phyloP scores from a whole-genome alignment of 2,329 filamentous ascomycete species.

The Aurifilum marmelostoma region DNA sequence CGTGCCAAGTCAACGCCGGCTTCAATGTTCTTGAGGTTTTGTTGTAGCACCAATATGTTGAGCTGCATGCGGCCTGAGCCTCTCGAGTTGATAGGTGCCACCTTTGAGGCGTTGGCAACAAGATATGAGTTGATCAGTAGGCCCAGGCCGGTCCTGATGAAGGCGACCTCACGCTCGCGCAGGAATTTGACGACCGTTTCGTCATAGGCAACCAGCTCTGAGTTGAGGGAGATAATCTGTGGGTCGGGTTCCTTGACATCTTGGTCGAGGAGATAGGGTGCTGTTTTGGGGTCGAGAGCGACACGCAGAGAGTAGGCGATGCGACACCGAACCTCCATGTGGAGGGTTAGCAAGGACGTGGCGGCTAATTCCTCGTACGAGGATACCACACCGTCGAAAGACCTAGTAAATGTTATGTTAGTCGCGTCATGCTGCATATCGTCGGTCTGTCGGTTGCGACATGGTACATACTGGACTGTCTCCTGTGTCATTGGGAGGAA shows the following conservation, averaged over 20 bases:
- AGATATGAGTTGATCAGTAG: slow-evolving; percentile 79
- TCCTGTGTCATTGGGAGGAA: slow-evolving; percentile 88
- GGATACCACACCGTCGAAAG: slow-evolving; percentile 84
- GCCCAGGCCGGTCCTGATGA: slow-evolving; percentile 77
- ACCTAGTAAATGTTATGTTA: slow-evolving; percentile 52
- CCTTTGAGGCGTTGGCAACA: slow-evolving; percentile 69
- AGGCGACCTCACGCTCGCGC: slow-evolving; percentile 69
- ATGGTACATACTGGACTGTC: slow-evolving; percentile 70
- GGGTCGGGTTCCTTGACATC: slow-evolving; percentile 78
- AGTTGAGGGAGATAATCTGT: slow-evolving; percentile 80
- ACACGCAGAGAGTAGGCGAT: slow-evolving; percentile 77
- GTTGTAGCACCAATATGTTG: slow-evolving; percentile 92
- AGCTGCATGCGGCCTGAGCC: slow-evolving; percentile 88
- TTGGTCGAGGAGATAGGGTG: slow-evolving; percentile 68
- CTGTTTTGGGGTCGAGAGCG: slow-evolving; percentile 62
- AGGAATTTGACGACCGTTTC: slow-evolving; percentile 77
- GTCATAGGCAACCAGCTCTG: slow-evolving; percentile 83
- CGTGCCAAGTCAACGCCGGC: slow-evolving; percentile 65
- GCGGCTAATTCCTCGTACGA: slow-evolving; percentile 81
- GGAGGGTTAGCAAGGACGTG: slow-evolving; percentile 80
- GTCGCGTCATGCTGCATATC: neutral
- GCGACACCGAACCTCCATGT: slow-evolving; percentile 85
- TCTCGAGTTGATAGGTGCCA: slow-evolving; percentile 80
- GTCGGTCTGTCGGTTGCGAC: too few species aligned
- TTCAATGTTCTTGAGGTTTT: slow-evolving; percentile 94